phyloP scores from a whole-genome alignment of 345 rosid genomes.

The Eucalyptus shirleyi region DNA sequence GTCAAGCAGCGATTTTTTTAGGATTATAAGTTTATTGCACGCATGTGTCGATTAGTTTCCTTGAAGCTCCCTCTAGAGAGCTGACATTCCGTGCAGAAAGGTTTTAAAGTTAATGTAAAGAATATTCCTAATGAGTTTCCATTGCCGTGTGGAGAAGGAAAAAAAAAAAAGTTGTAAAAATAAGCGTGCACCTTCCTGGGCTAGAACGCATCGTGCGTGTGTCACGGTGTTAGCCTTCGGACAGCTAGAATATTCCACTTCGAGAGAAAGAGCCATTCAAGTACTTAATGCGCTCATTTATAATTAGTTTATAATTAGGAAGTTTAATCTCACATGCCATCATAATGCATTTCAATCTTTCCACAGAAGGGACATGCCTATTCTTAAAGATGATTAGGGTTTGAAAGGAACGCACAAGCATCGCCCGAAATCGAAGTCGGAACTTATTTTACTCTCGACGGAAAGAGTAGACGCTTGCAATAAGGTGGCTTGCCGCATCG shows the following conservation, averaged over 20 bases:
- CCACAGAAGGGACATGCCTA: not conserved
- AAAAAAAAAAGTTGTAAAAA: not conserved
- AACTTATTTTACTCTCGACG: not conserved
- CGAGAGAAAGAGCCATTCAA: not conserved
- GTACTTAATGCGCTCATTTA: not conserved
- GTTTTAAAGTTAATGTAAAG: not conserved
- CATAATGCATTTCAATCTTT: not conserved
- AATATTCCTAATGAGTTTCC: not conserved
- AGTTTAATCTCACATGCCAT: not conserved
- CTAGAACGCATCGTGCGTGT: not conserved
- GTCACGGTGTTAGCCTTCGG: not conserved
- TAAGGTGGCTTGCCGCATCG: not conserved
- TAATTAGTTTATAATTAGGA: not conserved
- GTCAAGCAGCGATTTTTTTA: not conserved
- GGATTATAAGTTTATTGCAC: not conserved
- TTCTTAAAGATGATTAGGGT: not conserved
- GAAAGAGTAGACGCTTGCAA: not conserved
- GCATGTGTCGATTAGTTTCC: not conserved
- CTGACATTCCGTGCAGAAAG: not conserved
- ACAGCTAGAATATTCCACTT: not conserved
- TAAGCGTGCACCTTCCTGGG: not conserved
- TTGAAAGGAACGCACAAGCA: not conserved
- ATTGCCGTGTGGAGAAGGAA: not conserved
- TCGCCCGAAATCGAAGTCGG: not conserved
- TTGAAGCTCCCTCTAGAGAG: not conserved